Evolutionary conservation across 495 filamentous ascomycete species (phyloP), one percentile per base, ranked within the genome.

Genomic region (Astrothelium macrocarpum): DNA sequence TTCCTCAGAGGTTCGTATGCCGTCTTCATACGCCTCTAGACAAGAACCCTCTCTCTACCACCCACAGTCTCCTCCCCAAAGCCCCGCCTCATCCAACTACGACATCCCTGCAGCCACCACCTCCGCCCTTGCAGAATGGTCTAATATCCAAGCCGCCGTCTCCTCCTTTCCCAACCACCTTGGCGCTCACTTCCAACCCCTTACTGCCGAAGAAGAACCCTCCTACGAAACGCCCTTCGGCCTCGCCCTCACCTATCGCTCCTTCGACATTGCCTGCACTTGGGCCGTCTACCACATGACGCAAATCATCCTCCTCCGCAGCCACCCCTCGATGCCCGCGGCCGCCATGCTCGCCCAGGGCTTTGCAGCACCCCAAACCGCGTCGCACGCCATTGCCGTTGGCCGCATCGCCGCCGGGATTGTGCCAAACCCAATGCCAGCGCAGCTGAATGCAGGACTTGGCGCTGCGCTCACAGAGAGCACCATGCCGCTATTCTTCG

Each of bases 261-360:
- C 89, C 1, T 90, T 90, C 72, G 86, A 85, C 26, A 94, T 97
- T 67, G 88, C 87, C 16, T 86, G 88, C 39, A 79, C 97, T 25
- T 93, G 90, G 86, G 85, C 84, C 68, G 85, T 90, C 61, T 96
- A 87, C 71, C 88, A 92, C 75, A 88, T 89, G 73, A 86, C 85
- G 1, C 80, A 90, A 31, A 91, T 98, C 59, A 77, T 93, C 56
- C 80, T 90, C 25, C 76, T 90, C 59, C 81, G 94, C 39, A 76
- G 87, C 0, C 91, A 96, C 66, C 94, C 94, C 0, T 83, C 81
- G 1, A 96, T 97, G 91, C 94, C 91, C 4, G 90, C 93, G 0
- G 82, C 90, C n/a, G 86, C 91, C 62, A 93, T 95, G 85, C 79
- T 89, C 45, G 90, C 92, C 5, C 88, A 89, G 0, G 85, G 84